Conservation (phyloP, 805 yeast species). For the Blastobotrys peoriensis region DNA sequence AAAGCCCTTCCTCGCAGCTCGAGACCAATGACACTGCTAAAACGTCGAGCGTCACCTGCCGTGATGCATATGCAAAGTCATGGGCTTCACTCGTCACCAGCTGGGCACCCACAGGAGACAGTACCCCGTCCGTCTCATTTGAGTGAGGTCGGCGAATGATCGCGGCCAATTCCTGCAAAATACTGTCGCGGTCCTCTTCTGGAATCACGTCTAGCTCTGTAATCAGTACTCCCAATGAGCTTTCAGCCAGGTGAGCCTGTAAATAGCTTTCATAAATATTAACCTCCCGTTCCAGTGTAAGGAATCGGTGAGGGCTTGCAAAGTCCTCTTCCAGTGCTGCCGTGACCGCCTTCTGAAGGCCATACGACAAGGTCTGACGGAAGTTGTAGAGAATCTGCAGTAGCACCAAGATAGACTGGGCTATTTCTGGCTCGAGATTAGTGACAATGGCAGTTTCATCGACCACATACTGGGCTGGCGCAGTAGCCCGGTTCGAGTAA, state of each 20-base stretch:
- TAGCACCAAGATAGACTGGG: constrained; percentile 24
- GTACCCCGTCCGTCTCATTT: neutral
- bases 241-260: constrained; percentile 9
- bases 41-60: constrained; percentile 1
- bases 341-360: constrained; percentile 31
- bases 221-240: constrained; percentile 11
- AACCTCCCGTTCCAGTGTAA: constrained; percentile 20
- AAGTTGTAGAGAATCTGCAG: constrained; percentile 37
- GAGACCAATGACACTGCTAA: constrained; percentile 5
- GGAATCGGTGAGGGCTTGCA: constrained; percentile 11
- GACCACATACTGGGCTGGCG: constrained; percentile 27
- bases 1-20: constrained; percentile 5
- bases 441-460: constrained; percentile 18
- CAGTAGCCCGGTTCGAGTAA: constrained; percentile 26
- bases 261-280: constrained; percentile 11
- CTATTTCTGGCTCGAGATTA: constrained; percentile 27
- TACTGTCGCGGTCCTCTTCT: constrained; percentile 7
- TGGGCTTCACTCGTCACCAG: constrained; percentile 2
- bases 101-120: constrained; percentile 4
- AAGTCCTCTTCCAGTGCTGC: constrained; percentile 34
- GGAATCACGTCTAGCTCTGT: constrained; percentile 12
- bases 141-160: neutral
- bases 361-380: constrained; percentile 35
- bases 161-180: neutral
- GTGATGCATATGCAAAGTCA: constrained; percentile 3